Conservation (phyloP, 1,139 yeast genomes). For the Geotrichum candidum region DNA sequence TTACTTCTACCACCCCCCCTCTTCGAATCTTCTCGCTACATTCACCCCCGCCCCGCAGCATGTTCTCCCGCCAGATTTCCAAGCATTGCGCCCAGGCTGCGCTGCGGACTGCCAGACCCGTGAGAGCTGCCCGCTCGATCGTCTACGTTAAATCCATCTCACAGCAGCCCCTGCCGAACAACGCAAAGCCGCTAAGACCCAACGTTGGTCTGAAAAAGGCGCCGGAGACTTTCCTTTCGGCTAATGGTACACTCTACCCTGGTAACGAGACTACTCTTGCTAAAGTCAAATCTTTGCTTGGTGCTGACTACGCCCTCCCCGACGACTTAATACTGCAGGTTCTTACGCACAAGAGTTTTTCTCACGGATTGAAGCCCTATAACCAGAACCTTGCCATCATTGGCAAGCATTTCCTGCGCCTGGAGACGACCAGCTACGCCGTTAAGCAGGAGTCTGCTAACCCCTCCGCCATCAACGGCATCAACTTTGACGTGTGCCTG, state of each 20-base stretch:
- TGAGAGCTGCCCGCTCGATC: conserved; percentile 19
- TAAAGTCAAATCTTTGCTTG: conserved; percentile 46
- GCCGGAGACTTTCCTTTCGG: conserved; percentile 59
- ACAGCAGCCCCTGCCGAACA: conserved; percentile 4
- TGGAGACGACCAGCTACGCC: conserved; percentile 52
- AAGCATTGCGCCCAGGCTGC: not conserved
- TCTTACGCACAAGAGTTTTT: conserved; percentile 88
- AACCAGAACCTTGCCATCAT: conserved; percentile 75
- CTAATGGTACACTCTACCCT: conserved; percentile 58
- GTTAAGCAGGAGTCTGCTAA: conserved; percentile 32
- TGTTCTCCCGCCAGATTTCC: not conserved
- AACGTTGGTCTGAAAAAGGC: conserved; percentile 66
- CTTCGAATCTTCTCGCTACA: not conserved
- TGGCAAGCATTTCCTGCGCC: conserved; percentile 69
- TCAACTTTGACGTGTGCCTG: conserved; percentile 48
- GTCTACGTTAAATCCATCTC: conserved; percentile 34
- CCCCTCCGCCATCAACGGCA: conserved; percentile 45
- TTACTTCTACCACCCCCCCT: not conserved
- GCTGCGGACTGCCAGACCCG: not conserved
- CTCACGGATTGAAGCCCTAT: conserved; percentile 82
- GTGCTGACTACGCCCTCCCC: conserved; percentile 43
- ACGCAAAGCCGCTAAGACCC: conserved; percentile 52
- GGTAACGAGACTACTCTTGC: conserved; percentile 45
- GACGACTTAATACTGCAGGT: conserved; percentile 59
- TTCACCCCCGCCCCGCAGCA: not conserved